These are phyloP conservation scores for Hypsizygus marmoreus DNA, from an alignment of 768 basidiomycete genomes.

Conservation along the genomic window DNA sequence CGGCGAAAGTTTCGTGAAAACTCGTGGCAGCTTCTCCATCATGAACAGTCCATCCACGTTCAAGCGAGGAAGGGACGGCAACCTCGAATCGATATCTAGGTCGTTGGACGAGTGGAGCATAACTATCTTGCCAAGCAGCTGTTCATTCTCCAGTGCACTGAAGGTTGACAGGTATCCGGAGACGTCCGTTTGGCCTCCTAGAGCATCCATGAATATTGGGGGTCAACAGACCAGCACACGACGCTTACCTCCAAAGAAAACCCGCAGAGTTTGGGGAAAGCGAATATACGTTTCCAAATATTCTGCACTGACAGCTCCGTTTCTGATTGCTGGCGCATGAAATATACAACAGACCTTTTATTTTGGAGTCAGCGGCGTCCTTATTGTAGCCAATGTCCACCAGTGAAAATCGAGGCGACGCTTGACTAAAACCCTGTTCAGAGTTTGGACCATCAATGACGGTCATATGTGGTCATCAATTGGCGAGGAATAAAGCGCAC, in stretches of 20 bases:
- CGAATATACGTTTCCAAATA: constrained; percentile 69
- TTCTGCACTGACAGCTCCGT: constrained; percentile 40
- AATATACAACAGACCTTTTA: constrained; percentile 55
- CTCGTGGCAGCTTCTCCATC: constrained; percentile 36
- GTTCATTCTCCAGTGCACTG: constrained; percentile 56
- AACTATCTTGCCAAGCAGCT: constrained; percentile 67
- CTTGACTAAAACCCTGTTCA: constrained; percentile 65
- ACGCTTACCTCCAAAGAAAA: constrained; percentile 69
- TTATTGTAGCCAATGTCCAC: constrained; percentile 70
- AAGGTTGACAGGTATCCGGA: constrained; percentile 59
- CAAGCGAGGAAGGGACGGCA: constrained; percentile 54
- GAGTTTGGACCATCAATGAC: too few species aligned
- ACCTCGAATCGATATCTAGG: constrained; percentile 42
- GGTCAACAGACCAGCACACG: not conserved
- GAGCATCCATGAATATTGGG: constrained; percentile 4
- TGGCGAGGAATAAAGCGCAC: constrained; percentile 27
- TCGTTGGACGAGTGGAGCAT: constrained; percentile 54
- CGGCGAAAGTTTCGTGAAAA: constrained; percentile 45
- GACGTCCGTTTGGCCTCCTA: constrained; percentile 54
- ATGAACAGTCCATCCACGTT: constrained; percentile 54
- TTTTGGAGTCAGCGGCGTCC: constrained; percentile 65
- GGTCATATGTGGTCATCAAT: not conserved
- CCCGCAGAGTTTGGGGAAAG: constrained; percentile 72
- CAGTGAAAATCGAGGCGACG: constrained; percentile 68
- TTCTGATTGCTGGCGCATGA: not conserved